Conservation (phyloP, 345 rosid genomes). For the Garcia nutans region DNA sequence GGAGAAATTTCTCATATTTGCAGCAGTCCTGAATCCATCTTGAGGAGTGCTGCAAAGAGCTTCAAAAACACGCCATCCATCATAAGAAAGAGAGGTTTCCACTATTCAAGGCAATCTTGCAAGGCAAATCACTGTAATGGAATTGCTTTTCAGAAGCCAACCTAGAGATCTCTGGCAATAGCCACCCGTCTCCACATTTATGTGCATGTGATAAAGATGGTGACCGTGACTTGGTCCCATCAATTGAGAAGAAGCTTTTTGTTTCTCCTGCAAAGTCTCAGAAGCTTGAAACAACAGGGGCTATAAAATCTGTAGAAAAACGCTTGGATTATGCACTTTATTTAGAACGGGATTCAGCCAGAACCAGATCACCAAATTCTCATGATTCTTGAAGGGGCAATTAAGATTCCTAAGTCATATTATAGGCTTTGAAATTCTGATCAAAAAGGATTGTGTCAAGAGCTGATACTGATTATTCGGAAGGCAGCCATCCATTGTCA, state of each 20-base stretch:
- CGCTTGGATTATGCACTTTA: constrained; percentile 23
- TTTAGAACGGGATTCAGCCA: neutral
- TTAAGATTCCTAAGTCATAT: neutral
- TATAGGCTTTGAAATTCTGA: too few relatives aligned
- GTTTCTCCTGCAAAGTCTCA: constrained; percentile 20
- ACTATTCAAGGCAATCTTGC: neutral
- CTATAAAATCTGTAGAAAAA: constrained; percentile 9
- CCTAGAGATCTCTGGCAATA: neutral
- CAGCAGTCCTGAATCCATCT: constrained; percentile 9
- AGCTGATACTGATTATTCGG: neutral
- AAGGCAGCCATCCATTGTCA: neutral
- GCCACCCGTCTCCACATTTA: neutral
- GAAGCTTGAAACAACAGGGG: constrained; percentile 14
- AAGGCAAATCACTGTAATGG: neutral
- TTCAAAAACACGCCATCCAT: constrained; percentile 18
- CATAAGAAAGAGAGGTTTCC: constrained; percentile 16
- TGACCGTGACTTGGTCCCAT: neutral
- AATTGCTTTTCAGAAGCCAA: neutral
- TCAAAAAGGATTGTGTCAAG: neutral
- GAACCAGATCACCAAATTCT: neutral
- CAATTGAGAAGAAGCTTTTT: constrained; percentile 7
- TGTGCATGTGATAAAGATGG: neutral
- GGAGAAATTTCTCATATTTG: neutral
- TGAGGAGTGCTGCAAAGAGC: constrained; percentile 19
- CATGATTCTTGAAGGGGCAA: too few relatives aligned